Evolutionary conservation across 805 yeast genomes (phyloP).

Genomic region (Ogataea kodamae): DNA sequence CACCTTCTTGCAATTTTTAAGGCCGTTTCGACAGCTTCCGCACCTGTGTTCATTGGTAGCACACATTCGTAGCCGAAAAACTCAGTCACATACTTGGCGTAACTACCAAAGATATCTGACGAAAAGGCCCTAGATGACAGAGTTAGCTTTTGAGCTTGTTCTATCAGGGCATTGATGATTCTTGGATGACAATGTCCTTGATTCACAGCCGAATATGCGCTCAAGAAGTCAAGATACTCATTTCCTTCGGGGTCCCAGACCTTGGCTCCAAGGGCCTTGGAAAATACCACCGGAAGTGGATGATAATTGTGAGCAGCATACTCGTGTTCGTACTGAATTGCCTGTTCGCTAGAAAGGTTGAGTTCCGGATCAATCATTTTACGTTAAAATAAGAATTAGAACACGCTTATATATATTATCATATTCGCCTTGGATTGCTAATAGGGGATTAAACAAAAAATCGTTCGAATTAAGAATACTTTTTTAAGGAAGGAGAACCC

Average conservation of each 20-base stretch:
- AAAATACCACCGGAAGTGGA: conserved; percentile 92
- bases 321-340: conserved; percentile 64
- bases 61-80: conserved; percentile 89
- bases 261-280: conserved; percentile 82
- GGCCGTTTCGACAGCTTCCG: conserved; percentile 97
- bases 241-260: conserved; percentile 99
- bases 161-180: conserved; percentile 77
- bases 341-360: conserved; percentile 58
- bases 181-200: conserved; percentile 98
- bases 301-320: conserved; percentile 97
- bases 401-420: conserved; percentile 3
- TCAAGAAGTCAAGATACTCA: conserved; percentile 85
- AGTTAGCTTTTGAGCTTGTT: conserved; percentile 83
- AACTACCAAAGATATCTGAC: conserved; percentile 80
- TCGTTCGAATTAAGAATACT: conserved; percentile 2
- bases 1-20: conserved; percentile 93
- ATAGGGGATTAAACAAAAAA: conserved; percentile 9
- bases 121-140: conserved; percentile 91
- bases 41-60: conserved; percentile 98
- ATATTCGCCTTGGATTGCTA: conserved; percentile 17
- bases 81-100: conserved; percentile 84
- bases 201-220: conserved; percentile 96
- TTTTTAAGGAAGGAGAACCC: conserved; percentile 13
- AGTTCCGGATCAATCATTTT: conserved; percentile 33
- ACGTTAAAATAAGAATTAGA: neutral